Evolutionary conservation across 345 rosid genomes (phyloP), one percentile per base, ranked within the genome.

Genomic region (Eucalyptus curtisii): DNA sequence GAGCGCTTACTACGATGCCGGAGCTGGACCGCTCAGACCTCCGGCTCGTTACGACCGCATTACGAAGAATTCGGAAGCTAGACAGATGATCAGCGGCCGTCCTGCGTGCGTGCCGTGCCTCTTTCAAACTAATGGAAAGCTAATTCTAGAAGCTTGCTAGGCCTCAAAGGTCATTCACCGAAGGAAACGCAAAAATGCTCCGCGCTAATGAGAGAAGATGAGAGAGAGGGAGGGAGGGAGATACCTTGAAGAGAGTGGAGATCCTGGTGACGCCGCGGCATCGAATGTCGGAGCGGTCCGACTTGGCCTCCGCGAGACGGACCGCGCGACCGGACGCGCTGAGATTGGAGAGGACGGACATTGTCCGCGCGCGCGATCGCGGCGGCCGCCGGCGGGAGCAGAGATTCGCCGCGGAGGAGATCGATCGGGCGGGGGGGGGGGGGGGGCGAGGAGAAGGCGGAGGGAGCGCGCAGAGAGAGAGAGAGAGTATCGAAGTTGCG

Each of bases 291-390:
- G 7, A 48, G 49, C 44, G 48, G 30, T 82, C 85, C 24, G 86
- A 50, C 49, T 59, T 90, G 86, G 80, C 37, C 27, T 86, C 88
- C 12, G 88, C 48, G 19, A 61, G 85, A 89, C 31, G 30, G 76
- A 61, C 66, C 24, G 88, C 88, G 45, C 33, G 27, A 8, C 40
- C 82, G 42, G 55, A 80, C 37, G 90, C 88, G 42, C 81, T 49
- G 15, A 71, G 76, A 71, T 82, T 88, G 61, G 92, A 86, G 87
- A 90, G 88, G 87, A 48, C 90, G 90, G 94, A 86, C 95, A 93
- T 91, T 86, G 76, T 24, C 10, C 24, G 5, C 50, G 33, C 37
- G 49, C 5, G 87, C 11, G 87, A 55, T 40, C 45, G 50, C 52
- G 30, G 87, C 33, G 7, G 71, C 71, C 7, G 49, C 49, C 49